phyloP scores from a whole-genome alignment of 352 stramenopile species.

The Saprolegnia parasitica region DNA sequence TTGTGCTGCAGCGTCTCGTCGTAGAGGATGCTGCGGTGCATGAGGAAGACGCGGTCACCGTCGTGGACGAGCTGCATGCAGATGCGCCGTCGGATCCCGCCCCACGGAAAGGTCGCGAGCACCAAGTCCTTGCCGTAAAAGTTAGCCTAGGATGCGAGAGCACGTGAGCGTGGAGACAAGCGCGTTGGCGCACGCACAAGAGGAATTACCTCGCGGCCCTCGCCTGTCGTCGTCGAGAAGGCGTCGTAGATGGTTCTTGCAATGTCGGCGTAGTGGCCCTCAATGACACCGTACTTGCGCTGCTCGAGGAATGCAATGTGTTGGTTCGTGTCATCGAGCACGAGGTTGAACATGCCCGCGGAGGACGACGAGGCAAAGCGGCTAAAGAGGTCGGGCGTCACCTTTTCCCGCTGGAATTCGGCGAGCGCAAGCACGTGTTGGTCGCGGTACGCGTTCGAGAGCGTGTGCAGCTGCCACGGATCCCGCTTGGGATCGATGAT shows the following conservation, averaged over 20 bases:
- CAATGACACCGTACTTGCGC: slow-evolving; percentile 16
- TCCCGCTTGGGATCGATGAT: slow-evolving; percentile 15
- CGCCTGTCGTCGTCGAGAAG: not conserved
- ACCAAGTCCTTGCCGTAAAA: slow-evolving; percentile 1
- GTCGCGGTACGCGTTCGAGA: not conserved
- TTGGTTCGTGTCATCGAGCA: slow-evolving; percentile 10
- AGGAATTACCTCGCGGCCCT: not conserved
- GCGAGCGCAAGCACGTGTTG: not conserved
- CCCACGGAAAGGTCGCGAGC: not conserved
- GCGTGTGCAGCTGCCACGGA: slow-evolving; percentile 14
- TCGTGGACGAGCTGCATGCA: not conserved
- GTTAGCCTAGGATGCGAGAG: not conserved
- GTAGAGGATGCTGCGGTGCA: slow-evolving; percentile 8
- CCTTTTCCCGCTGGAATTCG: slow-evolving; percentile 9
- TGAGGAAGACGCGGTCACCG: slow-evolving; percentile 13
- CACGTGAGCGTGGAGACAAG: not conserved
- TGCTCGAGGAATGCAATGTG: slow-evolving; percentile 18
- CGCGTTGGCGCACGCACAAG: not conserved
- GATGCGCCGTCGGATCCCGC: not conserved
- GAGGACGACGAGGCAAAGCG: not conserved
- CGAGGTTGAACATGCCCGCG: not conserved
- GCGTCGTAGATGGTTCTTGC: not conserved
- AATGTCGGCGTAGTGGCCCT: not conserved
- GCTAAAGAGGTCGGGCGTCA: not conserved
- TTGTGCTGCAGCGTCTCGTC: slow-evolving; percentile 11